These are phyloP conservation scores for Xerocomus spinulosus DNA, from an alignment of 768 basidiomycete genomes.

Conservation along the genomic window DNA sequence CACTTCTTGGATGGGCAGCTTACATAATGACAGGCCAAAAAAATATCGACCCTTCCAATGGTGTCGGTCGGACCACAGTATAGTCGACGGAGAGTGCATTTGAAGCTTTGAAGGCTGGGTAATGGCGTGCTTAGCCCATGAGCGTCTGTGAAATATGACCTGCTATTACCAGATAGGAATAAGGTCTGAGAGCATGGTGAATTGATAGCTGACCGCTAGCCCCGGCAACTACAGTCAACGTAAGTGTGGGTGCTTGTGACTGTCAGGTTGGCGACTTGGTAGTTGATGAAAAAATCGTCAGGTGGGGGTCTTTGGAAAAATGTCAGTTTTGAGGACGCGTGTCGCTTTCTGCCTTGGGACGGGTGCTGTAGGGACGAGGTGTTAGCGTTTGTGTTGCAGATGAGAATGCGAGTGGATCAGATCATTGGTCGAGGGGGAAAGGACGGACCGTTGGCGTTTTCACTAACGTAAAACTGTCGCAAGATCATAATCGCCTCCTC, in stretches of 20 bases:
- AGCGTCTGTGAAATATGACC: too few species aligned
- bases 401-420: not conserved
- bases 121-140: too few species aligned
- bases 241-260: not conserved
- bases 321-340: slow-evolving; percentile 80
- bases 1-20: too few species aligned
- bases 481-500: slow-evolving; percentile 86
- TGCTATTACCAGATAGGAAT: too few species aligned
- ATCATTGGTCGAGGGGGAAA: not conserved
- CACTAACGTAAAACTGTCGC: slow-evolving; percentile 86
- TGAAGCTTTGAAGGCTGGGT: too few species aligned
- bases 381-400: slow-evolving; percentile 8
- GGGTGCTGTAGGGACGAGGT: slow-evolving; percentile 56
- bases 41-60: too few species aligned
- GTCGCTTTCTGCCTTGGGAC: slow-evolving; percentile 83
- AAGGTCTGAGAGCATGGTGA: too few species aligned
- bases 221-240: not conserved
- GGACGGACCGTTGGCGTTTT: slow-evolving; percentile 82
- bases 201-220: not conserved
- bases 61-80: too few species aligned
- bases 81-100: too few species aligned
- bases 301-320: slow-evolving; percentile 29
- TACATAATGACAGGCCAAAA: too few species aligned
- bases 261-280: not conserved
- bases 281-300: slow-evolving; percentile 1